These are phyloP conservation scores for Oryza meridionalis DNA, from an alignment of 176 grass and related monocot species.

Conservation along the genomic window DNA sequence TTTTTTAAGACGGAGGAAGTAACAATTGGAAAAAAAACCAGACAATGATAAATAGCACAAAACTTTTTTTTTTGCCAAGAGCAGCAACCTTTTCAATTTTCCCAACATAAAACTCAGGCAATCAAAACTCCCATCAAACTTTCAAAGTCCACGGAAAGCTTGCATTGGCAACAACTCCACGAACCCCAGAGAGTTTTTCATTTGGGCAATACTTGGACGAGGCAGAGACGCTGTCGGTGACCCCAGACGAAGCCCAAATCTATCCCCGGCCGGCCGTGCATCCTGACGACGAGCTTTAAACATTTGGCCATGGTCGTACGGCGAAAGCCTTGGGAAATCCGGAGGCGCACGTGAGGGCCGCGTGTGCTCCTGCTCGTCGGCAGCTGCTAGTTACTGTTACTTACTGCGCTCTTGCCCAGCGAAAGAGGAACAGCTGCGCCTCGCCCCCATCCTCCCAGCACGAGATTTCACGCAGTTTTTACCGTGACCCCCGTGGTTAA, in stretches of 20 bases:
- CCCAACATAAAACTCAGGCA: too few species aligned
- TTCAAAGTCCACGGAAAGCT: too few species aligned
- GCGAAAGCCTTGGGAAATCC: slow-evolving; percentile 47
- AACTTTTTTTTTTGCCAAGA: too few species aligned
- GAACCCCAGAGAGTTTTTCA: not conserved
- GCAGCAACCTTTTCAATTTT: too few species aligned
- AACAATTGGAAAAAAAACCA: too few species aligned
- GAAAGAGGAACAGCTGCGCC: slow-evolving; percentile 42
- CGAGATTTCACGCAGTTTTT: slow-evolving; percentile 9
- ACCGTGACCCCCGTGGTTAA: slow-evolving; percentile 24
- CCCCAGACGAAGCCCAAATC: not conserved
- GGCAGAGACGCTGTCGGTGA: slow-evolving; percentile 38
- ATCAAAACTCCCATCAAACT: too few species aligned
- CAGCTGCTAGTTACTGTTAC: slow-evolving; percentile 10
- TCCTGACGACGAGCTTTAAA: slow-evolving; percentile 22
- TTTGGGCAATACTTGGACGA: slow-evolving; percentile 34
- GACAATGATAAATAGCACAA: too few species aligned
- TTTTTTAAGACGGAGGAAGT: too few species aligned
- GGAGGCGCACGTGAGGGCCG: slow-evolving; percentile 54
- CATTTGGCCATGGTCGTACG: slow-evolving; percentile 35
- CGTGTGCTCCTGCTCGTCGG: slow-evolving; percentile 32
- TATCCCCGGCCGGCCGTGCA: not conserved
- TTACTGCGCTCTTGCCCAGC: slow-evolving; percentile 25
- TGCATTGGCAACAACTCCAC: not conserved
- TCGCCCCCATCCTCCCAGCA: slow-evolving; percentile 25